Percentiles rank a stretch among this genome's conserved stretches.
phyloP scores from a whole-genome alignment of 2,329 filamentous ascomycete species.

The Claviceps quebecensis region DNA sequence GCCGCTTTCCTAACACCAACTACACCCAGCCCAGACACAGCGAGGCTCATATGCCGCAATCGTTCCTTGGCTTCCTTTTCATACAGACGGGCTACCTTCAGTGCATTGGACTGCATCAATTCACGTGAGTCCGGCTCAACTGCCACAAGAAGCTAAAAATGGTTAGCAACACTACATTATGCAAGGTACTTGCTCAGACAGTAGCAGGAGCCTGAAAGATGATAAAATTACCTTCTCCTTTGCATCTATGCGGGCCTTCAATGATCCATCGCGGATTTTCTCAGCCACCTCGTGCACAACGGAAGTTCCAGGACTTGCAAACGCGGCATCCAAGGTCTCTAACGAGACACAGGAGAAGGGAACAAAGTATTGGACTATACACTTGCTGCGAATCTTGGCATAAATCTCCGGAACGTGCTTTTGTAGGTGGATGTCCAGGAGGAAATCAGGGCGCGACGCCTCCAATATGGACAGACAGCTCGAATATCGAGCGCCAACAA shows the following conservation, averaged over 20 bases:
- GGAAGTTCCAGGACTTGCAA: constrained; percentile 46
- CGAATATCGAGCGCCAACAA: constrained; percentile 82
- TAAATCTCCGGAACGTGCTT: constrained; percentile 60
- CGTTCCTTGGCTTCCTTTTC: constrained; percentile 63
- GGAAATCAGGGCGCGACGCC: constrained; percentile 68
- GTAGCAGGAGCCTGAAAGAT: background rate
- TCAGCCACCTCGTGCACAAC: constrained; percentile 61
- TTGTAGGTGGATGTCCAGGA: constrained; percentile 79
- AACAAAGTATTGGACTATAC: constrained; percentile 83
- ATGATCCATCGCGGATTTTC: constrained; percentile 59
- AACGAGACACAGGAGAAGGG: constrained; percentile 83
- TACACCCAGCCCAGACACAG: constrained; percentile 63
- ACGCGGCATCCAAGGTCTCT: constrained; percentile 62
- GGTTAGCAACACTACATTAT: background rate
- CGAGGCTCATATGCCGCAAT: constrained; percentile 62
- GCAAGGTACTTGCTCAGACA: too few species aligned
- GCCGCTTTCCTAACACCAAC: constrained; percentile 11
- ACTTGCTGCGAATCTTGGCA: constrained; percentile 67
- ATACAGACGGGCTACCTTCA: constrained; percentile 56
- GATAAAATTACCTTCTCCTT: constrained; percentile 49
- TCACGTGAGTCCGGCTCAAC: constrained; percentile 51
- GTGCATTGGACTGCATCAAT: constrained; percentile 54
- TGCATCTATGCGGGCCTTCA: constrained; percentile 73
- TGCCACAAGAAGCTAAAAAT: constrained; percentile 52
- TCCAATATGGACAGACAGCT: constrained; percentile 73